These are phyloP conservation scores for Conidiobolus incongruus DNA, from an alignment of 371 early-diverging fungal species.

Conservation along the genomic window DNA sequence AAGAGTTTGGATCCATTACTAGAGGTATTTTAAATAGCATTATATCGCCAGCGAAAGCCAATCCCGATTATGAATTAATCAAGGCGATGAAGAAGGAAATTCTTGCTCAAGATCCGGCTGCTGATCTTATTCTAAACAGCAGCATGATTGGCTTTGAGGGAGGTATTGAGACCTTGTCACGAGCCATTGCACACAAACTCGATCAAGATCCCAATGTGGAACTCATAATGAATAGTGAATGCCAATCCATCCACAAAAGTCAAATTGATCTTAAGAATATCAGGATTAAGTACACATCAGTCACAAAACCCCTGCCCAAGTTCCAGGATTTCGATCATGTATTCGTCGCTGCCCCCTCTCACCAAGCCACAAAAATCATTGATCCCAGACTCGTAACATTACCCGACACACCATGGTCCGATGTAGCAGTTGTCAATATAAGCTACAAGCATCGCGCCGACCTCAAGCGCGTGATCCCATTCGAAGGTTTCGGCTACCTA, in stretches of 20 bases:
- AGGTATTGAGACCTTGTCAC: conserved; percentile 51
- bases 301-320: background rate
- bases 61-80: background rate
- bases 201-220: background rate
- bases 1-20: conserved; percentile 35
- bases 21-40: conserved; percentile 8
- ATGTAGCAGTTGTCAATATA: conserved; percentile 81
- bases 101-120: conserved; percentile 20
- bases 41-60: conserved; percentile 9
- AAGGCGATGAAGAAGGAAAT: conserved; percentile 9
- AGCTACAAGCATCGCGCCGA: too few relatives aligned
- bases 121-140: conserved; percentile 25
- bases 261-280: background rate
- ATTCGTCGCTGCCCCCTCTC: background rate
- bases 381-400: conserved; percentile 5
- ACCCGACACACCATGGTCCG: conserved; percentile 33
- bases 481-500: conserved; percentile 77
- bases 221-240: background rate
- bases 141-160: conserved; percentile 60
- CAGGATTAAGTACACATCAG: background rate
- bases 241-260: background rate
- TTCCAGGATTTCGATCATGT: background rate
- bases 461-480: conserved; percentile 16
- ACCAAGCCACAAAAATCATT: background rate
- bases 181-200: conserved; percentile 23